phyloP scores from a whole-genome alignment of 805 yeast genomes.

The Yarrowia sp. region DNA sequence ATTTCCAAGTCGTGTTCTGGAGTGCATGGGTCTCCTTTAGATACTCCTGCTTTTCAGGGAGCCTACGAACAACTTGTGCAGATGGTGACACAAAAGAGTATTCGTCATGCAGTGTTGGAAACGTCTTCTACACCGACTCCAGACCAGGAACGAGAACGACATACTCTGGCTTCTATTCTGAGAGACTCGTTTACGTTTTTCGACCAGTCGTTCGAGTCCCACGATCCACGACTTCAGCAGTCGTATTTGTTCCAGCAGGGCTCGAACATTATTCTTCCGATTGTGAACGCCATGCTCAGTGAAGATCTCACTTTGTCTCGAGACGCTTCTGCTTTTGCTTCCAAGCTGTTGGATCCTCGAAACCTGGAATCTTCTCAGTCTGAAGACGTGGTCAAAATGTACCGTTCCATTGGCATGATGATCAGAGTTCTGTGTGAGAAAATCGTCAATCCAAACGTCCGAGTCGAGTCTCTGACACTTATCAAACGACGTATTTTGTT shows the following conservation, averaged over 20 bases:
- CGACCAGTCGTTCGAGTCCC: conserved; percentile 26
- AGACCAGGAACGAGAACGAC: conserved; percentile 2
- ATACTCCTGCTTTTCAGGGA: neutral
- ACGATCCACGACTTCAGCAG: conserved; percentile 5
- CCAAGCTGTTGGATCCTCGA: conserved; percentile 1
- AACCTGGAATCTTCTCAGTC: neutral
- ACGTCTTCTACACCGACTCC: neutral
- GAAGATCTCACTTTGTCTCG: conserved; percentile 14
- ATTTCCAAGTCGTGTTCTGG: conserved; percentile 15
- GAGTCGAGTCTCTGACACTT: neutral
- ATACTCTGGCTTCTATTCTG: neutral
- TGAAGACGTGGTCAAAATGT: conserved; percentile 5
- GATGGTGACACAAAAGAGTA: conserved; percentile 7
- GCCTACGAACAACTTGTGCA: conserved; percentile 6
- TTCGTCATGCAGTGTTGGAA: conserved; percentile 2
- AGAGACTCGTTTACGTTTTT: conserved; percentile 28
- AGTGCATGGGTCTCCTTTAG: conserved; percentile 5
- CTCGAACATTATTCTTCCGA: conserved; percentile 8
- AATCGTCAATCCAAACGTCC: neutral
- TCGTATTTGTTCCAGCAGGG: neutral
- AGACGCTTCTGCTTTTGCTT: conserved; percentile 2
- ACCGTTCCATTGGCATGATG: conserved; percentile 37
- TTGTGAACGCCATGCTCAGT: conserved; percentile 13
- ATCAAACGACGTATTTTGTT: conserved; percentile 10
- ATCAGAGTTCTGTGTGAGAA: conserved; percentile 33